Percentiles rank a stretch among this genome's conserved stretches.
Evolutionary conservation across 2,329 filamentous ascomycete genomes (phyloP).

Genomic region (Sclerotinia nivalis): DNA sequence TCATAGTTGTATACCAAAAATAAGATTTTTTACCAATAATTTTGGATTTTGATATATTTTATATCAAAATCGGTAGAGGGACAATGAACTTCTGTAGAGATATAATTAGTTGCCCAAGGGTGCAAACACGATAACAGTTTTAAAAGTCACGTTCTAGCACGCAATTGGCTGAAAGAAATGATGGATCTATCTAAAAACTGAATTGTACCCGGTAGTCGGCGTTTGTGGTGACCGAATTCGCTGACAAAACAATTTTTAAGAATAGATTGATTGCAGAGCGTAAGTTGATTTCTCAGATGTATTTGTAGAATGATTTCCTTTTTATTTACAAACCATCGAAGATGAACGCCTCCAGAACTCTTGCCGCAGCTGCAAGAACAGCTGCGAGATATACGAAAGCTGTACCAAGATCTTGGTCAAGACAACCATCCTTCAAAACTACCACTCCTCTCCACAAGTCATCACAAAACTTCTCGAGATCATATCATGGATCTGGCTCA

Average conservation of each 20-base stretch:
- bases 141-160: slow-evolving; percentile 27
- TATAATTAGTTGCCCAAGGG: too few relatives aligned
- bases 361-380: slow-evolving; percentile 32
- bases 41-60: too few relatives aligned
- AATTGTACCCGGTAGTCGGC: neutral
- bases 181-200: neutral
- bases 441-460: slow-evolving; percentile 18
- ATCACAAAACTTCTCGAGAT: slow-evolving; percentile 26
- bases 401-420: slow-evolving; percentile 27
- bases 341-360: slow-evolving; percentile 36
- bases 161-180: slow-evolving; percentile 25
- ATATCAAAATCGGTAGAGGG: too few relatives aligned
- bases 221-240: slow-evolving; percentile 19
- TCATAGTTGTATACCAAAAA: too few relatives aligned
- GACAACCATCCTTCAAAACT: slow-evolving; percentile 28
- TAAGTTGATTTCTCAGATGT: slow-evolving; percentile 9
- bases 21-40: too few relatives aligned
- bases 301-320: slow-evolving; percentile 1
- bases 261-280: neutral
- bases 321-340: neutral
- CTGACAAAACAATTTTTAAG: slow-evolving; percentile 29
- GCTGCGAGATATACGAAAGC: slow-evolving; percentile 26
- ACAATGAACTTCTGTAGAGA: too few relatives aligned
- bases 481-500: slow-evolving; percentile 33
- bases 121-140: too few relatives aligned